Percentiles rank a stretch among this genome's conserved stretches.
These are phyloP conservation scores for Plasmodium gonderi DNA, from an alignment of 169 alveolate genomes.

Conservation along the genomic window DNA sequence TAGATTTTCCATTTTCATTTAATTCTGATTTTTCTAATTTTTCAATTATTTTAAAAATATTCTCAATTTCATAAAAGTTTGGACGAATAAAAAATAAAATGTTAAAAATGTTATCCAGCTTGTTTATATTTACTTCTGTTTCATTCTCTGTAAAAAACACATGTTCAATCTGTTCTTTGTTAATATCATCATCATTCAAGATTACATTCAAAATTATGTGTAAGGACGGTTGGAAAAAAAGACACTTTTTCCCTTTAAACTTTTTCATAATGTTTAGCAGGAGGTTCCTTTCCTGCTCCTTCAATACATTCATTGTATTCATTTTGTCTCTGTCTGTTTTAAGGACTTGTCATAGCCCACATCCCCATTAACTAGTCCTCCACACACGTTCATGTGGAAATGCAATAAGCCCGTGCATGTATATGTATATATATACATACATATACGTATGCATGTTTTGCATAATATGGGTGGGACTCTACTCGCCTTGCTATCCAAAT, in stretches of 20 bases:
- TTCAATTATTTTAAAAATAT: slow-evolving; percentile 45
- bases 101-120: neutral
- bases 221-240: slow-evolving; percentile 38
- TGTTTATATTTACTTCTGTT: neutral
- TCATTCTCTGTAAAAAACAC: slow-evolving; percentile 11
- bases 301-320: slow-evolving; percentile 3
- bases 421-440: slow-evolving; percentile 1
- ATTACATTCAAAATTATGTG: slow-evolving; percentile 35
- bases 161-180: slow-evolving; percentile 35
- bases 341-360: too few relatives aligned
- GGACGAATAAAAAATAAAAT: slow-evolving; percentile 59
- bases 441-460: neutral
- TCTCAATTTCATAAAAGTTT: slow-evolving; percentile 44
- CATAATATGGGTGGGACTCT: too few relatives aligned
- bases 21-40: slow-evolving; percentile 41
- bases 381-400: too few relatives aligned
- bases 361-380: too few relatives aligned
- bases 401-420: too few relatives aligned
- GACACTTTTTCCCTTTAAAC: slow-evolving; percentile 23
- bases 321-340: neutral
- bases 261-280: slow-evolving; percentile 19
- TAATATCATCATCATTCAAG: slow-evolving; percentile 40
- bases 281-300: slow-evolving; percentile 14
- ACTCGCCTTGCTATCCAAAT: too few relatives aligned
- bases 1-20: neutral